Base-by-base conservation (phyloP, 2,329 filamentous ascomycete species). In the Colletotrichum sp. region DNA sequence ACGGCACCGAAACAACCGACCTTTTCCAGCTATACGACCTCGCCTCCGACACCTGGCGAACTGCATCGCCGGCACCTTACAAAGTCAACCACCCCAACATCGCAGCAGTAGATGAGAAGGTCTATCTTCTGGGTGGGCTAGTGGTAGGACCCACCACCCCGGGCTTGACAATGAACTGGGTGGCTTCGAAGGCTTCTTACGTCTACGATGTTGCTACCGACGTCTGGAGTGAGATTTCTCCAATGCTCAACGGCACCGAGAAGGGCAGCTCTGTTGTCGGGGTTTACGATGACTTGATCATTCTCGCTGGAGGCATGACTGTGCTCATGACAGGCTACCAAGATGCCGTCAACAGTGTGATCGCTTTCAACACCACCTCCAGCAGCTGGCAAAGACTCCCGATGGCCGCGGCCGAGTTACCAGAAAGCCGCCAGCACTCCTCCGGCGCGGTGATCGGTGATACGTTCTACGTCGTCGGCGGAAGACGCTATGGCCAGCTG, bases 251-350 rank as follows among this genome's bases (percentile, higher is more conserved):
- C 0, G 81, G 80, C 0, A 74, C 78, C 1, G 77, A 79, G 58
- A 76, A 79, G 18, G 86, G 85, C 0, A 83, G 82, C 66, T 81
- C 85, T 0, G 79, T 81, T 0, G 70, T 85, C 0, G 82, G 81
- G 3, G 81, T 85, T 1, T 70, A 80, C 7, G 79, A 78, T 3
- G 71, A 78, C 4, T 81, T 72, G 1, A 81, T 87, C 6, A 84
- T 83, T 65, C 78, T 87, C 3, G 85, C 83, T 2, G 85, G 86
- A 4, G 86, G 86, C 0, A 79, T 86, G 77, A 79, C 79, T 2
- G 75, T 76, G 0, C 75, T 85, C 4, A 30, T 28, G 5, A 18
- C 32, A 4, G 76, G 71, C 30, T 76, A 75, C 13, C 82, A 82
- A 67, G 81, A 79, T 14, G 79, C 79, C 1, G 78, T 84, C 24